Conservation (phyloP, 2,329 filamentous ascomycete genomes). For the Fusarium brevicatenulatum region DNA sequence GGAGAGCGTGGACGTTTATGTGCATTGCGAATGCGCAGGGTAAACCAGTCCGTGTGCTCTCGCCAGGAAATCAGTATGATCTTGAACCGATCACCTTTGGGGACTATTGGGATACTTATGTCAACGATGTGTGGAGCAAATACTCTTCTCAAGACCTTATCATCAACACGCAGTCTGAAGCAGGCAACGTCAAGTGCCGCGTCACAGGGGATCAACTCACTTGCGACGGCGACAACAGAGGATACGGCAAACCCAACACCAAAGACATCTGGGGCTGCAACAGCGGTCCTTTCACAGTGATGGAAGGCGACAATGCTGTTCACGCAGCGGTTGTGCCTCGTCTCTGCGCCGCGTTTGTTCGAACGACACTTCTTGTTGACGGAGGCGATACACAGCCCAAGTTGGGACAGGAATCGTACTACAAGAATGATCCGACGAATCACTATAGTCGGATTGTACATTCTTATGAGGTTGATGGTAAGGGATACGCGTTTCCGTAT, state of each 20-base stretch:
- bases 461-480: constrained; percentile 65
- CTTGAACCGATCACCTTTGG: constrained; percentile 50
- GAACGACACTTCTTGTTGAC: constrained; percentile 57
- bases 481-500: constrained; percentile 74
- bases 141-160: constrained; percentile 52
- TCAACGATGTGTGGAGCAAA: constrained; percentile 58
- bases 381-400: constrained; percentile 60
- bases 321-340: constrained; percentile 58
- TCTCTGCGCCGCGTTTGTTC: constrained; percentile 62
- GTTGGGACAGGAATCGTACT: constrained; percentile 53
- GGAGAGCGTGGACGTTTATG: constrained; percentile 56
- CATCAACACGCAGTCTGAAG: constrained; percentile 55
- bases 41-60: constrained; percentile 55
- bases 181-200: constrained; percentile 54
- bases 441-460: constrained; percentile 72
- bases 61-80: constrained; percentile 55
- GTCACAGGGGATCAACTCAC: constrained; percentile 49
- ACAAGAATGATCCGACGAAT: constrained; percentile 55
- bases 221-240: constrained; percentile 56
- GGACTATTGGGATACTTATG: constrained; percentile 57
- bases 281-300: constrained; percentile 57
- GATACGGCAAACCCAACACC: constrained; percentile 55
- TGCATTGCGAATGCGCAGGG: constrained; percentile 53
- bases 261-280: constrained; percentile 63
- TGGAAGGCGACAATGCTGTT: constrained; percentile 50